Evolutionary conservation across 108 stramenopile species (phyloP).

Genomic region (Fistulifera pelliculosa): DNA sequence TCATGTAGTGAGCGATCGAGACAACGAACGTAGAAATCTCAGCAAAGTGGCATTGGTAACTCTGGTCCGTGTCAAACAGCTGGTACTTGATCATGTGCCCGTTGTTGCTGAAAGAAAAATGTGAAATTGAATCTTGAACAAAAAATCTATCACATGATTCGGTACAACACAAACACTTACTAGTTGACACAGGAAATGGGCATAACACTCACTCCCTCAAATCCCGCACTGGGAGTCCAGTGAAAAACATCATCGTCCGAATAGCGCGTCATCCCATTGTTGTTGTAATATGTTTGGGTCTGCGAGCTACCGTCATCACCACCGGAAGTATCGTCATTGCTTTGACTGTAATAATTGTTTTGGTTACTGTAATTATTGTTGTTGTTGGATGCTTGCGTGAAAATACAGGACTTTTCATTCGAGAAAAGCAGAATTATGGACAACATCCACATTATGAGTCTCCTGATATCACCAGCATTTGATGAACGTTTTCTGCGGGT

Average conservation of each 20-base stretch:
- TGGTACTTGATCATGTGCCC: conserved; percentile 88
- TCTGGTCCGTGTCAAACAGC: conserved; percentile 52
- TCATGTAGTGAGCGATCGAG: conserved; percentile 84
- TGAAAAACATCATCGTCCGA: conserved; percentile 38
- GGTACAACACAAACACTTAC: conserved; percentile 37
- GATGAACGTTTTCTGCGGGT: too few relatives aligned
- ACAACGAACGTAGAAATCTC: conserved; percentile 81
- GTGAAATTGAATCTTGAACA: neutral
- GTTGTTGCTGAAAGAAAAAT: conserved; percentile 47
- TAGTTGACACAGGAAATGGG: conserved; percentile 80
- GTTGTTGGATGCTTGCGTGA: too few relatives aligned
- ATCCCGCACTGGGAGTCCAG: conserved; percentile 34
- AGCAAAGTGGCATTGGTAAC: conserved; percentile 65
- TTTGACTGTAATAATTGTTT: too few relatives aligned
- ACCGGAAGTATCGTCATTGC: too few relatives aligned
- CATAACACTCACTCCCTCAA: conserved; percentile 70
- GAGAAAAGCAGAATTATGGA: too few relatives aligned
- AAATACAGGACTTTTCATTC: too few relatives aligned
- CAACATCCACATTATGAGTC: too few relatives aligned
- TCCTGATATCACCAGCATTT: too few relatives aligned
- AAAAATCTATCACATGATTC: neutral
- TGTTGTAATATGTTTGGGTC: too few relatives aligned
- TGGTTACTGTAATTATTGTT: too few relatives aligned
- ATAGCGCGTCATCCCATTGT: neutral
- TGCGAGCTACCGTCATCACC: too few relatives aligned